Evolutionary conservation across 2,329 filamentous ascomycete genomes (phyloP), one percentile per base, ranked within the genome.

Genomic region (Talaromyces sp.): DNA sequence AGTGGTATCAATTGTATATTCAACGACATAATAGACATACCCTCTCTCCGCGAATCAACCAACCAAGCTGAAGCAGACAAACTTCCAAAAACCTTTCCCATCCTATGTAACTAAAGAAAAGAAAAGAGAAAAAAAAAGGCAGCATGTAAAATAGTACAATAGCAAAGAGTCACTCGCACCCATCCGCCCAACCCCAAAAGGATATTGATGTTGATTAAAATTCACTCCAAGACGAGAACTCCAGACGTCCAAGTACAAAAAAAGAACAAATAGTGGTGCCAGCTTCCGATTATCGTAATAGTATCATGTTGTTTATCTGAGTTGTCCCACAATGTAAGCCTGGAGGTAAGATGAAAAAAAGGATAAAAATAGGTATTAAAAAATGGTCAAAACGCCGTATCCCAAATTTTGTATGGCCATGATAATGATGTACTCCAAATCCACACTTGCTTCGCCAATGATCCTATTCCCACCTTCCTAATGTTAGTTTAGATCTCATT

Each of bases 21-120:
- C 37, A 37, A 62, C 35, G 24, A 19, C 11, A 16, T 52, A 27
- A 43, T 60, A 66, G 67, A 64, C 47, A 62, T 43, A n/a, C 6
- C 47, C 37, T 9, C 33, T 54, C 33, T 52, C 33, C 27, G 27
- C 37, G 33, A 33, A 54, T 43, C 22, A 62, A 54, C 11, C n/a
- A 39, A 27, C 4, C 27, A 31, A 31, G 27, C 27, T 11, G 43
- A 39, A 37, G 19, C n/a, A 39, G 52, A 39, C n/a, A 56, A 39
- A 39, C 33, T 56, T 39, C 14, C 33, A 24, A 24, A 37, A 56
- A 22, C n/a, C 33, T 14, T 56, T 19, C n/a, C 33, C 52, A 37
- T 43, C 47, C 33, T 31, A 62, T 41, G 22, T 62, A 39, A 70
- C 70, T 67, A 69, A 68, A 71, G 72, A 69, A 71, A 69, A 67